Evolutionary conservation across 2,329 filamentous ascomycete species (phyloP).

Genomic region (Penicillium capsulatum): DNA sequence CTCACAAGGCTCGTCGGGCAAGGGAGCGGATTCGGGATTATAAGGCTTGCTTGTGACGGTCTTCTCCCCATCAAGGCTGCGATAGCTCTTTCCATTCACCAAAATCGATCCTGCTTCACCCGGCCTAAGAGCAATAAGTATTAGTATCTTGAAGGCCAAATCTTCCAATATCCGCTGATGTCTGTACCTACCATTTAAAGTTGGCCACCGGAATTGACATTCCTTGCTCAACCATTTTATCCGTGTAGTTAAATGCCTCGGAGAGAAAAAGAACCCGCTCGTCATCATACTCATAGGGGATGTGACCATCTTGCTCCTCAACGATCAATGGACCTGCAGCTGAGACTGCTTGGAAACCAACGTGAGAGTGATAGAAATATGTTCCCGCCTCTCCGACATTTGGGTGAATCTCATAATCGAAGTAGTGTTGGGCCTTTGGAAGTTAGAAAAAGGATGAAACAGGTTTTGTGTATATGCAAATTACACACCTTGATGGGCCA

Average conservation of each 20-base stretch:
- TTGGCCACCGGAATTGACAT: background rate
- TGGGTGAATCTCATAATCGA: too few species aligned
- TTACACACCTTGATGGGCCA: too few species aligned
- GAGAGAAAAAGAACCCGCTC: background rate
- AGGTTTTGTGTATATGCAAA: too few species aligned
- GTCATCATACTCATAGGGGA: conserved; percentile 1
- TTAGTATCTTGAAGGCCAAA: too few species aligned
- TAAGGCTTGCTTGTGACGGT: background rate
- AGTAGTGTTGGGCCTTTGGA: too few species aligned
- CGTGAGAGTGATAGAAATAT: too few species aligned
- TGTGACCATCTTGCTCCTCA: background rate
- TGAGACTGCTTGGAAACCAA: too few species aligned
- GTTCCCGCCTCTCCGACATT: too few species aligned
- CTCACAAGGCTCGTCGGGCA: background rate
- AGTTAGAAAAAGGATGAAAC: too few species aligned
- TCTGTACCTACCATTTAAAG: background rate
- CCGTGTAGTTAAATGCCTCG: background rate
- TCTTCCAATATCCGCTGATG: too few species aligned
- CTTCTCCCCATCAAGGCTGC: background rate
- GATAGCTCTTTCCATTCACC: conserved; percentile 1
- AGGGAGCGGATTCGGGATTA: background rate
- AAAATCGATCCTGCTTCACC: background rate
- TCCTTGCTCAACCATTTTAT: background rate
- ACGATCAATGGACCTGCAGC: too few species aligned
- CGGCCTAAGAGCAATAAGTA: background rate